A percentile compares a stretch with the other conserved stretches of the same genome.
These are phyloP conservation scores for Tetradesmus lagerheimii DNA, from an alignment of 139 green algal genomes.

Conservation along the genomic window DNA sequence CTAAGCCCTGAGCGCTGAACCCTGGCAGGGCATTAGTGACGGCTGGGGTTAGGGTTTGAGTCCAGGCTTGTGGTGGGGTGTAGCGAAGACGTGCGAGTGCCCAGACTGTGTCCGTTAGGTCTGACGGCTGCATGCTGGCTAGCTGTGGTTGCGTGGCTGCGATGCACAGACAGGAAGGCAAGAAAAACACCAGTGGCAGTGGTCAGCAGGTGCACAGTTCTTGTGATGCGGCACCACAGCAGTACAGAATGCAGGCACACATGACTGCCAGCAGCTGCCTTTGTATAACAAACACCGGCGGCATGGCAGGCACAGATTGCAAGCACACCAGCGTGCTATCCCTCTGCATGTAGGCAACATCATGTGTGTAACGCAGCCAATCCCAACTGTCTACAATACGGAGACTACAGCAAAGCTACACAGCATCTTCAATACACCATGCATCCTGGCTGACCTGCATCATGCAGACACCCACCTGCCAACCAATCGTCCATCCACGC, in stretches of 20 bases:
- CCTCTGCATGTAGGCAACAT: too few relatives aligned
- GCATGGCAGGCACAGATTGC: too few relatives aligned
- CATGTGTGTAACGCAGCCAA: too few relatives aligned
- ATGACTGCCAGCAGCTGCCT: too few relatives aligned
- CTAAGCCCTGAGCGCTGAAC: constrained; percentile 17
- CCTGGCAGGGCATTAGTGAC: not conserved
- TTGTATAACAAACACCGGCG: too few relatives aligned
- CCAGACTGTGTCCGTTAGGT: constrained; percentile 26
- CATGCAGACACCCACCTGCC: constrained; percentile 25
- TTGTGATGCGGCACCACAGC: too few relatives aligned
- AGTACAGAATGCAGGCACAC: too few relatives aligned
- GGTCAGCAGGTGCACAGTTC: not conserved
- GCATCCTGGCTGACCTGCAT: too few relatives aligned
- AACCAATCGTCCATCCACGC: constrained; percentile 47
- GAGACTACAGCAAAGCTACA: too few relatives aligned
- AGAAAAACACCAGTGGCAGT: not conserved
- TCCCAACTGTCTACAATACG: too few relatives aligned
- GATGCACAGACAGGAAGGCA: not conserved
- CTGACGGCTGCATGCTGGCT: not conserved
- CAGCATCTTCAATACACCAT: too few relatives aligned
- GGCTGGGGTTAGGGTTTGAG: not conserved
- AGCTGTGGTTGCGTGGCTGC: not conserved
- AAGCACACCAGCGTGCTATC: too few relatives aligned
- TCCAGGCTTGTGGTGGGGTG: constrained; percentile 2
- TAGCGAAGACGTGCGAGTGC: constrained; percentile 9